Evolutionary conservation across 441 rosid genomes (phyloP), one percentile per base, ranked within the genome.

Genomic region (Erysimum pusillum): DNA sequence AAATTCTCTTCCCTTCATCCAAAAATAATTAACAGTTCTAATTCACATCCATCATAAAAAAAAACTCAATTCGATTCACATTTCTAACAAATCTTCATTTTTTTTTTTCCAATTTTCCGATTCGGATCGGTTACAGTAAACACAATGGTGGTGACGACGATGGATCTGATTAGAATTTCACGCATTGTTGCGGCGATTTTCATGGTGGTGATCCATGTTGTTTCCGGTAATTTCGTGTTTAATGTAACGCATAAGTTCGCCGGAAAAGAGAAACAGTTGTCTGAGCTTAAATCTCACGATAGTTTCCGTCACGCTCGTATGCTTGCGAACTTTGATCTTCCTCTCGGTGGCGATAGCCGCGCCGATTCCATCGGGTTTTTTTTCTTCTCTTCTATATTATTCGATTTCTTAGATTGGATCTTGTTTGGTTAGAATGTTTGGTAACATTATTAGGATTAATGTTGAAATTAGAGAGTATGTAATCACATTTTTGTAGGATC

Each of bases 271-370:
- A 85, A 79, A 44, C 77, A 80, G 25, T 80, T 91, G 18, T 78
- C 83, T 45, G 94, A 86, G n/a, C 73, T 88, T 69, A 89, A 76
- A 72, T 80, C 86, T 20, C 98, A 94, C 79, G 98, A 94, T 73
- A 71, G 67, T 45, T 86, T 25, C 74, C 99, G 96, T 18, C 97
- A 87, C 68, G 83, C 86, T 45, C 80, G 97, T 62, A 73, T 89
- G 72, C 88, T 94, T 49, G 64, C 88, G 31, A 76, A 85, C 69
- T 60, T 86, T 20, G 88, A 87, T 74, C 75, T 95, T 15, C 87
- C 87, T 53, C 63, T 95, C 20, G 98, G 98, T 34, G 98, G 99
- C 75, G 87, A 83, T 46, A 96, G 96, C 74, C 81, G 64, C 14
- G 94, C 99, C 36, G 73, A 75, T 9, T 78, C 94, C 17, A 84